Conservation (phyloP, 352 stramenopile species). For the Pythium sp. region DNA sequence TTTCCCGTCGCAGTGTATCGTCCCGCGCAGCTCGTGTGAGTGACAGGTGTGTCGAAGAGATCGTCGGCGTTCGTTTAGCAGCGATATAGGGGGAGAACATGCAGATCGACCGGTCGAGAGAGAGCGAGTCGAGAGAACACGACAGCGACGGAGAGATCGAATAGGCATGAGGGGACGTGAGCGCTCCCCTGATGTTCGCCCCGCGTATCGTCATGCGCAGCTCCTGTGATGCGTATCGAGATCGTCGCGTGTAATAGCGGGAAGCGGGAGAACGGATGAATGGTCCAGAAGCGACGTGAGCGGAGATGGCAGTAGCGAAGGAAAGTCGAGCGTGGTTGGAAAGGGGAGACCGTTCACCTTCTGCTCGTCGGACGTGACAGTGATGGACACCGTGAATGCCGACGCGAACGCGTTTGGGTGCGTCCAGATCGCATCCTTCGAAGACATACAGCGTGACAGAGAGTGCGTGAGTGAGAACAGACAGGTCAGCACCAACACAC, state of each 20-base stretch:
- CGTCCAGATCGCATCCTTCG: slow-evolving; percentile 28
- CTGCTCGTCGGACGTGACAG: background rate
- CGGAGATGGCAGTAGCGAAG: slow-evolving; percentile 14
- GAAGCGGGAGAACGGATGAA: background rate
- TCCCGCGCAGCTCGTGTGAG: slow-evolving; percentile 18
- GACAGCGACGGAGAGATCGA: background rate
- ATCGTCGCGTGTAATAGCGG: background rate
- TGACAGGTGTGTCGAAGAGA: background rate
- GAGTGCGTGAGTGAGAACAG: background rate
- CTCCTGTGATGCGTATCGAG: background rate
- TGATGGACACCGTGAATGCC: background rate
- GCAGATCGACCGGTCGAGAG: background rate
- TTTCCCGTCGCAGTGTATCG: slow-evolving; percentile 5
- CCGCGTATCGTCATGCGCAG: background rate
- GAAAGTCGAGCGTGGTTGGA: background rate
- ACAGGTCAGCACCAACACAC: background rate
- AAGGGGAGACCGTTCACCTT: background rate
- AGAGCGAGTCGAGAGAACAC: background rate
- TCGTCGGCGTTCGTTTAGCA: background rate
- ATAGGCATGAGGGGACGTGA: background rate
- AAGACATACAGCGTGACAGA: background rate
- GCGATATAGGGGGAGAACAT: background rate
- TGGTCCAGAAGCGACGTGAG: background rate
- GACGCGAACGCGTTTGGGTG: slow-evolving; percentile 19
- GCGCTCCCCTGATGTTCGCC: too few species aligned